Evolutionary conservation across 2,329 filamentous ascomycete genomes (phyloP), one percentile per base, ranked within the genome.

Genomic region (Fusarium albosuccineum): DNA sequence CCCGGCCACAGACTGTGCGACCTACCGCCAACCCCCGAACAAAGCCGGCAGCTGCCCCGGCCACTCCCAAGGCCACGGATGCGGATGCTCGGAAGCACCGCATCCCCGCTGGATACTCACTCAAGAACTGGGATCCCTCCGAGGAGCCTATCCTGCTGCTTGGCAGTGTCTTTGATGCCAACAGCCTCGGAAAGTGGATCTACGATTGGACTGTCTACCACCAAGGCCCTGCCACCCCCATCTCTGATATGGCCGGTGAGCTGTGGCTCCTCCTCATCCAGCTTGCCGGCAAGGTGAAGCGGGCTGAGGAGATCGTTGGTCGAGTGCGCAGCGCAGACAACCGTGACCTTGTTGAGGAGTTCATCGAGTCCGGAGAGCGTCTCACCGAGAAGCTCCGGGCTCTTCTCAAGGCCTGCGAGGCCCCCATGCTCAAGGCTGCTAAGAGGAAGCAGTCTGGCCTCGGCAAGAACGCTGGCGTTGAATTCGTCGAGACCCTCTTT

Each of bases 191-290:
- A 75, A 97, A 97, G 82, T 99, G 96, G 96, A 97, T 99, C 76
- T 99, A 97, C 81, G 96, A 98, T 85, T 99, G 96, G 96, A 97
- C 96, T 16, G 93, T 97, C 67, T 97, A 93, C 82, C 90, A 91
- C 77, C 90, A 97, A 71, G 93, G 93, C 37, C 88, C 93, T 13
- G 87, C 88, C 40, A 93, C 92, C 10, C 92, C 94, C 51, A 92
- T 97, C 75, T 89, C 94, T 54, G 94, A 97, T 70, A 90, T 97
- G 80, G 94, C 96, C 3, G 96, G 95, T 71, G 94, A 98, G 75
- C 86, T 99, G 56, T 99, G 96, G 96, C 87, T 98, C 26, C 86
- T 97, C 49, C 87, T 98, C 61, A 98, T 98, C 78, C 92, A 97
- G 80, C 86, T 98, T 45, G 92, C 94, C 13, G 94, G 93, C 77